Evolutionary conservation across 805 yeast genomes (phyloP), one percentile per base, ranked within the genome.

Genomic region (Metschnikowia cerradonensis): DNA sequence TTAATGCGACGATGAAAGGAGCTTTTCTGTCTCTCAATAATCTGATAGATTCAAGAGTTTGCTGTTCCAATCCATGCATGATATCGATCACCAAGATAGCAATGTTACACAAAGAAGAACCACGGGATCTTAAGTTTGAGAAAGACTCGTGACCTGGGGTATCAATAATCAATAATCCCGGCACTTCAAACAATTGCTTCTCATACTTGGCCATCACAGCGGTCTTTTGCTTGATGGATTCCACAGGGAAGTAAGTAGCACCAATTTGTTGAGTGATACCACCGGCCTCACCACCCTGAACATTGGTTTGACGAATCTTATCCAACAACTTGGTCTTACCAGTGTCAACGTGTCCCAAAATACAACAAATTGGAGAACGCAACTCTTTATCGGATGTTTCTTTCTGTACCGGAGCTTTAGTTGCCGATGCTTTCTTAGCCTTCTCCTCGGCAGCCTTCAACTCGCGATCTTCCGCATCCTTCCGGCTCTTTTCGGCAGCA

Each of bases 131-230:
- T 71, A 94, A 81, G 72, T 94, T 94, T 45, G 97, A 83, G 81
- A 94, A 94, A 54, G 98, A 91, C 80, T 94, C 99, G 89, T 94
- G 99, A 72, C 99, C 99, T 62, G 99, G 99, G 2, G 99, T 94
- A 76, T 94, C 99, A 63, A 94, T 94, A 60, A 94, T 84, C 68
- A 94, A 80, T 66, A 94, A 76, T 75, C 99, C 99, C 51, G 99
- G 99, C 51, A 94, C 98, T 58, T 92, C 96, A 68, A 85, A 92
- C 20, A 86, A 78, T 67, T 84, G 84, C 65, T 88, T 87, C 68
- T 89, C 96, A 67, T 83, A 87, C 57, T 83, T 77, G 51, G 88
- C 82, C 97, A 94, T 92, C 46, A 87, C 95, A 42, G 83, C 86
- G 26, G 98, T 94, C 76, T 94, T 94, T 65, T 83, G 83, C 70